Percentiles rank a stretch among this genome's conserved stretches.
These are phyloP conservation scores for Torulaspora microellipsoides DNA, from an alignment of 805 yeast species.

Conservation along the genomic window DNA sequence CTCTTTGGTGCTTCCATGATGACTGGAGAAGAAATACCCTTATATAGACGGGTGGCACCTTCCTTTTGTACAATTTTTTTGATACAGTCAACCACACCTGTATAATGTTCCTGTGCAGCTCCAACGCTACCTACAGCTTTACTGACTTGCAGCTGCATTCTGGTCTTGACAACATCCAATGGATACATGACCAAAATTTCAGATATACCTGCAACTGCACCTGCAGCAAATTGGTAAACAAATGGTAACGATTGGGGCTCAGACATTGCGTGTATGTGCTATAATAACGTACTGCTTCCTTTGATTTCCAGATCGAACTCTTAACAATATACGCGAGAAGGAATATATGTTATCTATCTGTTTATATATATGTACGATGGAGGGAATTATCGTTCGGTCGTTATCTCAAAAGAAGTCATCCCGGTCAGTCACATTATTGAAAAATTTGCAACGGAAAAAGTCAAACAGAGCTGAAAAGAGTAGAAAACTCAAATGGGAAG, in stretches of 20 bases:
- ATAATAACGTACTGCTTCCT: too few species aligned
- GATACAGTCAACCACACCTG: slow-evolving; percentile 81
- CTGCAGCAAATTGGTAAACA: slow-evolving; percentile 83
- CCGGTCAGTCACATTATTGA: not conserved
- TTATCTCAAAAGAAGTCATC: too few species aligned
- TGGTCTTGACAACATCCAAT: slow-evolving; percentile 91
- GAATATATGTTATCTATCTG: too few species aligned
- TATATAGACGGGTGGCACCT: slow-evolving; percentile 77
- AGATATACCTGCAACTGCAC: slow-evolving; percentile 96
- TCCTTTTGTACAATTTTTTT: slow-evolving; percentile 79
- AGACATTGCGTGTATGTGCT: slow-evolving; percentile 7
- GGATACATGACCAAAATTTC: slow-evolving; percentile 96
- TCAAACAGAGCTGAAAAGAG: too few species aligned
- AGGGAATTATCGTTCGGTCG: too few species aligned
- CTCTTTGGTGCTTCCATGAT: slow-evolving; percentile 99
- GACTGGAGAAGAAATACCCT: slow-evolving; percentile 94
- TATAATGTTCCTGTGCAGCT: slow-evolving; percentile 48
- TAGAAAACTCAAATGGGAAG: too few species aligned
- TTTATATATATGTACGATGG: too few species aligned
- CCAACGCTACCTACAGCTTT: slow-evolving; percentile 30
- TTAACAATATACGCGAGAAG: too few species aligned
- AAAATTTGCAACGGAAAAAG: slow-evolving; percentile 6
- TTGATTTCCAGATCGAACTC: too few species aligned
- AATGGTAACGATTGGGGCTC: slow-evolving; percentile 65
- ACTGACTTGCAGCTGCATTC: slow-evolving; percentile 80